phyloP scores from a whole-genome alignment of 2,329 filamentous ascomycete genomes.

The Parastagonospora nodorum region DNA sequence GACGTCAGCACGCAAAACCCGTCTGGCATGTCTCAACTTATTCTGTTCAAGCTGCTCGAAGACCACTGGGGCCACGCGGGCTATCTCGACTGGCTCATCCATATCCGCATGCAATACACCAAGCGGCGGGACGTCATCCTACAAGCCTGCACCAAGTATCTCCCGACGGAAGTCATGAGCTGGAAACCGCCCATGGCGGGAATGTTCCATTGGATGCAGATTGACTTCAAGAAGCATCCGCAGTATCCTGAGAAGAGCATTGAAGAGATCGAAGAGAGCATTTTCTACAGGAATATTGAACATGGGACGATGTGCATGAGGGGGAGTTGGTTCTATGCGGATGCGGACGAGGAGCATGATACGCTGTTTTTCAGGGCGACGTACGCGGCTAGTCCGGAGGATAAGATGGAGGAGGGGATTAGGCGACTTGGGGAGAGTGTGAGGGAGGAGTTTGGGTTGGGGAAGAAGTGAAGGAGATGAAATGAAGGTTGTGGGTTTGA shows the following conservation, averaged over 20 bases:
- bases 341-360: slow-evolving; percentile 61
- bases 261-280: slow-evolving; percentile 76
- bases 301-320: slow-evolving; percentile 80
- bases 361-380: slow-evolving; percentile 89
- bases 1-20: slow-evolving; percentile 87
- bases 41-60: slow-evolving; percentile 87
- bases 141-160: slow-evolving; percentile 75
- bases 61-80: slow-evolving; percentile 92
- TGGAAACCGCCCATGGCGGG: slow-evolving; percentile 83
- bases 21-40: slow-evolving; percentile 79
- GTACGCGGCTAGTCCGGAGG: slow-evolving; percentile 74
- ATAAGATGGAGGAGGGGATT: slow-evolving; percentile 57
- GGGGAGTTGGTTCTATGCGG: slow-evolving; percentile 90
- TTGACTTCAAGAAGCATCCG: slow-evolving; percentile 72
- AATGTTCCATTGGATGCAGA: slow-evolving; percentile 90
- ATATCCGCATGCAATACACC: slow-evolving; percentile 81
- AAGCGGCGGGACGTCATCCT: slow-evolving; percentile 76
- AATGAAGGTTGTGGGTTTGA: too few relatives aligned
- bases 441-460: slow-evolving; percentile 62
- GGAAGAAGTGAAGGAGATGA: slow-evolving; percentile 9
- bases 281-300: slow-evolving; percentile 78
- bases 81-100: slow-evolving; percentile 87
- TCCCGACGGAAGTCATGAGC: slow-evolving; percentile 74
- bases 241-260: slow-evolving; percentile 57
- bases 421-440: slow-evolving; percentile 75